These are phyloP conservation scores for Polygonum maritimum DNA, from an alignment of 148 eudicot genomes.

Conservation along the genomic window DNA sequence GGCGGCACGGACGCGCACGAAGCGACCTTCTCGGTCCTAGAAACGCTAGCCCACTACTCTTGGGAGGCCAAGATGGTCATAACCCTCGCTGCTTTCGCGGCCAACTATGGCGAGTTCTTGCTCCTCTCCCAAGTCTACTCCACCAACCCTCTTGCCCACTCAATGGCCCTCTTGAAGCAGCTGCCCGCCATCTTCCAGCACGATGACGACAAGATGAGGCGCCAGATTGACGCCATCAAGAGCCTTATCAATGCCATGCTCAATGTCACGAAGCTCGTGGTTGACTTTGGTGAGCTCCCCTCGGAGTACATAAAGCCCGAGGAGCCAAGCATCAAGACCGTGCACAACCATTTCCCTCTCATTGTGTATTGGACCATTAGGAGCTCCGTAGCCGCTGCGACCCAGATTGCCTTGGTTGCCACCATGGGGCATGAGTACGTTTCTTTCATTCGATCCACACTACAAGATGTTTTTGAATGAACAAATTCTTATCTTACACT, in stretches of 20 bases:
- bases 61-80: constrained; percentile 52
- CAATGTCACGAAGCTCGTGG: constrained; percentile 22
- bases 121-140: constrained; percentile 36
- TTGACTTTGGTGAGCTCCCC: constrained; percentile 31
- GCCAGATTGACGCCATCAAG: constrained; percentile 29
- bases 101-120: constrained; percentile 47
- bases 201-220: constrained; percentile 12
- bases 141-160: constrained; percentile 31
- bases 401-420: constrained; percentile 26
- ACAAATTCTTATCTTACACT: background rate
- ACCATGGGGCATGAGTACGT: constrained; percentile 34
- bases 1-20: constrained; percentile 28
- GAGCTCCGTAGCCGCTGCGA: constrained; percentile 25
- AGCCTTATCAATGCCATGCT: constrained; percentile 28
- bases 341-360: constrained; percentile 26
- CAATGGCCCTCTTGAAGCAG: constrained; percentile 40
- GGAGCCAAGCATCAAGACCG: constrained; percentile 22
- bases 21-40: constrained; percentile 27
- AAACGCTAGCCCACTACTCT: constrained; percentile 19
- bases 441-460: no score
- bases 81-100: constrained; percentile 36
- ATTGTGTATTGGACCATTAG: constrained; percentile 43
- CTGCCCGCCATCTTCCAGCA: constrained; percentile 24
- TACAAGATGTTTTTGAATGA: no score
- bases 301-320: constrained; percentile 17